Conservation (phyloP, 371 early-diverging fungal genomes). For the Batrachochytrium dendrobatidis region DNA sequence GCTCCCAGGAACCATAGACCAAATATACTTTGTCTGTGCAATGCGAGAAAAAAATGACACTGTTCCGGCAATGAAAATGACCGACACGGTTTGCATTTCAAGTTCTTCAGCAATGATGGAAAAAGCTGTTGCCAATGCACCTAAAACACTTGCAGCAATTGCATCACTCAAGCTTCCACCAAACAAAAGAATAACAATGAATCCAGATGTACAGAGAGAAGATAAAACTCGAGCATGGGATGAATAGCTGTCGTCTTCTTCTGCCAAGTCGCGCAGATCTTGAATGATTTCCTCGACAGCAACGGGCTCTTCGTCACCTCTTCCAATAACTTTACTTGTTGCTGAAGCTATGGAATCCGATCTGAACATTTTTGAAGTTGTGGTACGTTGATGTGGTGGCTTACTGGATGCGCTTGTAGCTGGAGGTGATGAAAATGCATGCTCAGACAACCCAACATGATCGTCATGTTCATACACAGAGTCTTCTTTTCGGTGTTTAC, state of each 20-base stretch:
- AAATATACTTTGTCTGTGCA: constrained; percentile 5
- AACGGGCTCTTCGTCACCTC: not conserved
- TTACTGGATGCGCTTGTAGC: too few relatives aligned
- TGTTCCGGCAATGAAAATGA: constrained; percentile 5
- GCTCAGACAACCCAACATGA: too few relatives aligned
- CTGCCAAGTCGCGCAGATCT: not conserved
- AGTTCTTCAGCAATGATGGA: constrained; percentile 7
- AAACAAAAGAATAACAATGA: constrained; percentile 13
- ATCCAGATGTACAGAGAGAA: too few relatives aligned
- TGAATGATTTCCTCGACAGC: not conserved
- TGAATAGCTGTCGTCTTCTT: not conserved
- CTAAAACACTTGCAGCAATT: constrained; percentile 7
- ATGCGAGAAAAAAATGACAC: constrained; percentile 8
- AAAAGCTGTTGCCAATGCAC: constrained; percentile 1
- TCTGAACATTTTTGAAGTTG: too few relatives aligned
- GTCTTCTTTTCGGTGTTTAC: too few relatives aligned
- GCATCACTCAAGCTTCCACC: constrained; percentile 13
- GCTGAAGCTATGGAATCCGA: too few relatives aligned
- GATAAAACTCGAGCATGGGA: too few relatives aligned
- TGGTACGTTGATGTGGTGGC: too few relatives aligned
- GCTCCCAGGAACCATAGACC: not conserved
- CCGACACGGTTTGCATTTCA: constrained; percentile 4
- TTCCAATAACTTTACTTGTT: too few relatives aligned
- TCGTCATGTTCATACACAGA: too few relatives aligned
- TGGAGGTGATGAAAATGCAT: too few relatives aligned